Conservation (phyloP, 176 grass and related monocot genomes). For the Eragrostis nindensis region DNA sequence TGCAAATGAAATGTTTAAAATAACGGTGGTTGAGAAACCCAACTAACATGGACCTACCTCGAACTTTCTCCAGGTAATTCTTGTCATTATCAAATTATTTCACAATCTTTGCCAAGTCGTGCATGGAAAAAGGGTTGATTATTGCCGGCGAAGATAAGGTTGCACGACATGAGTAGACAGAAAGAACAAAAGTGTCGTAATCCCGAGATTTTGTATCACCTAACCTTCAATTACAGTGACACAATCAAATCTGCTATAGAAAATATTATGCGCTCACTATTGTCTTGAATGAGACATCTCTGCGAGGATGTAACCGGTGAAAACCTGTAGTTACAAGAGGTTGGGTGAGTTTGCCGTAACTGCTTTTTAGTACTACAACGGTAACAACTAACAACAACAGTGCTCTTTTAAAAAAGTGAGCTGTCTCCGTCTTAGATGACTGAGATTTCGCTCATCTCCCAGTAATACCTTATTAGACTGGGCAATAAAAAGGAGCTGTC, state of each 20-base stretch:
- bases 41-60: slow-evolving; percentile 24
- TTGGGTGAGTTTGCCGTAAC: too few species aligned
- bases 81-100: background rate
- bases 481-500: too few species aligned
- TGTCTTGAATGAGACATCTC: too few species aligned
- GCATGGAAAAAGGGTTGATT: background rate
- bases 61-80: slow-evolving; percentile 3
- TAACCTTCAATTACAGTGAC: slow-evolving; percentile 26
- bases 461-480: too few species aligned
- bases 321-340: too few species aligned
- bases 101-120: background rate
- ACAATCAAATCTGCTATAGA: slow-evolving; percentile 14
- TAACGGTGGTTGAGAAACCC: slow-evolving; percentile 8
- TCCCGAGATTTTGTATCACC: slow-evolving; percentile 12
- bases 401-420: too few species aligned
- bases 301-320: too few species aligned
- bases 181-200: background rate
- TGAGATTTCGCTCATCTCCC: too few species aligned
- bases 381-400: too few species aligned
- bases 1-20: slow-evolving; percentile 1
- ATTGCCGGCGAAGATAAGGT: background rate
- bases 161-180: background rate
- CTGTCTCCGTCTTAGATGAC: too few species aligned
- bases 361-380: too few species aligned
- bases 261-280: background rate